Conservation (phyloP, 2,329 filamentous ascomycete genomes). For the Xylariaceae sp. region DNA sequence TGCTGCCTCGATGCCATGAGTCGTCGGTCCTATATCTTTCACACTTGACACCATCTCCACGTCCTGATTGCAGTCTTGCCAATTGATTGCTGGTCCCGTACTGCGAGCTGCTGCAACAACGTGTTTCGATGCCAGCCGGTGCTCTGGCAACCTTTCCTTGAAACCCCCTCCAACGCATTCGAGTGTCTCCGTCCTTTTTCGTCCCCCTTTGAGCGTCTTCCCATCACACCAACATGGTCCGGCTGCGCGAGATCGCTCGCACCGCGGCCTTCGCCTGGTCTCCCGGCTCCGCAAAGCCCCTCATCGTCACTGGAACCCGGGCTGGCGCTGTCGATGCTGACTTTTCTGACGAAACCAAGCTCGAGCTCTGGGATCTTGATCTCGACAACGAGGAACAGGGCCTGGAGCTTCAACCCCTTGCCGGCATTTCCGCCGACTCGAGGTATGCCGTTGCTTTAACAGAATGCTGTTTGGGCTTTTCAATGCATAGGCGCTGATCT, state of each 20-base stretch:
- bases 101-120: no score
- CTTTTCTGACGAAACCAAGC: conserved; percentile 94
- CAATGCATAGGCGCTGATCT: conserved; percentile 13
- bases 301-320: conserved; percentile 89
- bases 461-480: no score
- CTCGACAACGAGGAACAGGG: conserved; percentile 72
- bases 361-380: conserved; percentile 93
- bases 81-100: no score
- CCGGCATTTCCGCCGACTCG: conserved; percentile 80
- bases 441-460: conserved; percentile 56
- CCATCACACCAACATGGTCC: conserved; percentile 66
- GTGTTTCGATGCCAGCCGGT: conserved; percentile 30
- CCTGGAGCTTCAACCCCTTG: conserved; percentile 80
- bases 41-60: no score
- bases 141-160: conserved; percentile 17
- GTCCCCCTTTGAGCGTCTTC: conserved; percentile 17
- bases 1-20: conserved; percentile 5
- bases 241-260: conserved; percentile 90
- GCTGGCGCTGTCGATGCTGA: conserved; percentile 94
- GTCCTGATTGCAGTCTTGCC: no score
- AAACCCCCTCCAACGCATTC: conserved; percentile 5
- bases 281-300: conserved; percentile 69
- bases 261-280: conserved; percentile 98
- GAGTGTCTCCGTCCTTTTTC: conserved; percentile 22
- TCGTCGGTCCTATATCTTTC: background rate